Base-by-base conservation (phyloP, 371 early-diverging fungal genomes). In the Zychaea mexicana region DNA sequence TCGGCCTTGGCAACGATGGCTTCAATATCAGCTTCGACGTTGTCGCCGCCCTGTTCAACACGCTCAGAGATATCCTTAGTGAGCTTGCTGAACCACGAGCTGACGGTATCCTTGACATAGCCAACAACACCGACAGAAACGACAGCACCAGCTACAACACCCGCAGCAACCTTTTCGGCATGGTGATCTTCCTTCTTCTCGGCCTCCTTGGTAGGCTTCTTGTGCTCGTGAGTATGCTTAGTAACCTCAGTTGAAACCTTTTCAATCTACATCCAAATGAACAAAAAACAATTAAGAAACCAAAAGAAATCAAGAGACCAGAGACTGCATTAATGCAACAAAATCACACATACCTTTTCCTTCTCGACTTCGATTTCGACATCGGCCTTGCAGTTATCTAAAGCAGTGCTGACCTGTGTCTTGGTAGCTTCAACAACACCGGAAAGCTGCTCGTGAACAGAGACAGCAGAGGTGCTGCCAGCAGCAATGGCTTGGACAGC, bases 11-110 rank as follows among this genome's bases (percentile, higher is more conserved):
- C 53, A 57, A 74, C 68, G 54, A 77, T 74, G 9, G 61, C 47
- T 38, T 77, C 73, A 61, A 77, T 77, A n/a, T n/a, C n/a, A n/a
- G n/a, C n/a, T n/a, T 77, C 78, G n/a, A 56, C 33, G 15, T 38
- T 42, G 26, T 65, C 64, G 10, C 78, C 74, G 45, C 78, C 72
- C 47, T 70, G 52, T 57, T 69, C 72, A 27, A 72, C 67, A 17
- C 78, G 62, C 30, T 52, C 46, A 26, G 78, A 69, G 10, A 77
- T 65, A 57, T 73, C 74, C 9, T 65, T 30, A 13, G 67, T 70
- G 1, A 77, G 58, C 30, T 67, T 32, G 22, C 68, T 61, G 39
- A 64, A 72, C 78, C 78, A 77, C 19, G 68, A 59, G 22, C 57
- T 54, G 24, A 78, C 60, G 54, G 72, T 72, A 2, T 62, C 13